Percentiles rank a stretch among this genome's conserved stretches.
Evolutionary conservation across 306 rosid species (phyloP).

Genomic region (Quercus wislizeni): DNA sequence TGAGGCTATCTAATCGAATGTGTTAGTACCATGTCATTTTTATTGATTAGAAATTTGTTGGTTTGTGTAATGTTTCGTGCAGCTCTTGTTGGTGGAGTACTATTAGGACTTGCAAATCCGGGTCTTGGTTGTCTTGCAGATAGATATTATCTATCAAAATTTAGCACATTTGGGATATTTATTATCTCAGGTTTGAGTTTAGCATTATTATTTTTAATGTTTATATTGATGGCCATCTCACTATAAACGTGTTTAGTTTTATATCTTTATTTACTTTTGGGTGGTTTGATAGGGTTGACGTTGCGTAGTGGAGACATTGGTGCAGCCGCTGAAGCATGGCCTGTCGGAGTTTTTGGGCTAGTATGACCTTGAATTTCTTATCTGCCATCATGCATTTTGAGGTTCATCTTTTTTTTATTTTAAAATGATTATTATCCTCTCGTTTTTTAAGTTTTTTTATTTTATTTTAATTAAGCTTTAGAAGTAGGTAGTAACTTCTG

Average conservation of each 20-base stretch:
- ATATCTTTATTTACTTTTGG: not conserved
- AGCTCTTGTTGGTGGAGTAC: conserved; percentile 69
- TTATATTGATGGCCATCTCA: conserved; percentile 3
- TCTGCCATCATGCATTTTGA: conserved; percentile 18
- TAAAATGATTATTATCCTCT: not conserved
- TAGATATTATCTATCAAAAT: conserved; percentile 64
- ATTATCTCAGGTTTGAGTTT: conserved; percentile 67
- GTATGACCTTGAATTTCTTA: conserved; percentile 57
- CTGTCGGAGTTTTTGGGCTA: conserved; percentile 84
- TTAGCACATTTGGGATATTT: conserved; percentile 80
- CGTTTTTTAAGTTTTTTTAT: no score
- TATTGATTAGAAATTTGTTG: conserved; percentile 16
- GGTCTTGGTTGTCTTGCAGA: conserved; percentile 78
- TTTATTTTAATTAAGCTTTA: no score
- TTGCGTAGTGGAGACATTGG: conserved; percentile 73
- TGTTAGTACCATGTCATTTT: not conserved
- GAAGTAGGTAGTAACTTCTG: no score
- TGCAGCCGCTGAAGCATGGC: conserved; percentile 89
- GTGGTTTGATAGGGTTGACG: conserved; percentile 58
- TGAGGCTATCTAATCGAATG: not conserved
- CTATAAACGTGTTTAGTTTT: not conserved
- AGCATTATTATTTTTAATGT: not conserved
- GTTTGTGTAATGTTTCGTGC: conserved; percentile 23
- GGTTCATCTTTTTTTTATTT: conserved; percentile 20
- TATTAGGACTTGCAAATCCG: conserved; percentile 64